Evolutionary conservation across 139 green algal species (phyloP).

Genomic region (Tetraselmis chui): DNA sequence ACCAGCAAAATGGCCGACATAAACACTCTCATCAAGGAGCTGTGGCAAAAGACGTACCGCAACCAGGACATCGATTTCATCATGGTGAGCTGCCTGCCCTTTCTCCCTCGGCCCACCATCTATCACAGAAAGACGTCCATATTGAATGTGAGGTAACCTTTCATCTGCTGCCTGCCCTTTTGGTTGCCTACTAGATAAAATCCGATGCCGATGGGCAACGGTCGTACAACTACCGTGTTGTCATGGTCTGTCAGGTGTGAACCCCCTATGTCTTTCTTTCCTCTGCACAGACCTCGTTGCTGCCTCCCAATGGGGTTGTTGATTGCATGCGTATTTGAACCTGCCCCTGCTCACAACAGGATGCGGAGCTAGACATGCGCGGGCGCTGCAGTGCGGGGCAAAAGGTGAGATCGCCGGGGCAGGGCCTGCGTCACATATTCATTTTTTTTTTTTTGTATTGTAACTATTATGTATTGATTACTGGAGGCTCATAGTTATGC

Average conservation of each 20-base stretch:
- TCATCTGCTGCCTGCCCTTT: no score
- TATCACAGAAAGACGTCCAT: background rate
- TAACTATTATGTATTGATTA: no score
- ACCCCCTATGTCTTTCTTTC: no score
- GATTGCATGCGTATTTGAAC: no score
- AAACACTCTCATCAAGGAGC: constrained; percentile 95
- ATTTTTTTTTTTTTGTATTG: no score
- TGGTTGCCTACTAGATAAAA: constrained; percentile 38
- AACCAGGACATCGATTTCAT: constrained; percentile 94
- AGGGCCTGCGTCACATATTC: no score
- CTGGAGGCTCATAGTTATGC: no score
- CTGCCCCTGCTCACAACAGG: no score
- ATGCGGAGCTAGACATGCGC: constrained; percentile 96
- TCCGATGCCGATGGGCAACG: constrained; percentile 64
- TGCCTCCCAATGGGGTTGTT: no score
- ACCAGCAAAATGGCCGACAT: constrained; percentile 93
- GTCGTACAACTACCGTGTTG: constrained; percentile 89
- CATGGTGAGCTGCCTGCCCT: constrained; percentile 31
- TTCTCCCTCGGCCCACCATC: background rate
- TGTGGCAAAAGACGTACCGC: constrained; percentile 98
- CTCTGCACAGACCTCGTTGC: no score
- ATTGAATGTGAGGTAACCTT: no score
- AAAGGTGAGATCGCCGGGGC: constrained; percentile 72
- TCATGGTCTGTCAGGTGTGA: background rate
- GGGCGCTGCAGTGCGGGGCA: constrained; percentile 93